Base-by-base conservation (phyloP, 805 yeast genomes). In the Cyberlindnera sargentensis region DNA sequence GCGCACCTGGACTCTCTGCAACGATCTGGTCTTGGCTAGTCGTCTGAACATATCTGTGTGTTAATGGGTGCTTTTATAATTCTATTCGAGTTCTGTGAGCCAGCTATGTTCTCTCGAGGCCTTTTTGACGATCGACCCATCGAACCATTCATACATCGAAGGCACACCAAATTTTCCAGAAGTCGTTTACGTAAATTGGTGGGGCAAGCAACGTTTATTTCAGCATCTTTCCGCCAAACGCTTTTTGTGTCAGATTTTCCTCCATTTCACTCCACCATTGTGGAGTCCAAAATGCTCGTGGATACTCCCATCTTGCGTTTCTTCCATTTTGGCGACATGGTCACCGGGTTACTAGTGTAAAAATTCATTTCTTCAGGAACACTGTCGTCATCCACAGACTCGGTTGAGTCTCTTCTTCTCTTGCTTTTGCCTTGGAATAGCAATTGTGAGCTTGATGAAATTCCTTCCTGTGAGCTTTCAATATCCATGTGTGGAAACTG, bases 271-370 rank as follows among this genome's bases (percentile, higher is more conserved):
- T 34, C 36, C 24, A n/a, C 36, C 27, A 8, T 29, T 28, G 39
- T 15, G 8, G 41, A 11, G 6, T 33, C 28, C 8, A 33, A 15
- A 11, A 34, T 24, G 34, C 5, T 8, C 7, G 30, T 37, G 10
- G 51, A 40, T 3, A 44, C 36, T 40, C 45, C 42, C 4, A 46
- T 44, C 34, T 47, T 50, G 26, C 50, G 40, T 39, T 36, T 42
- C 24, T 48, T 47, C 38, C 38, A 36, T 42, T 48, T 45, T 30
- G 48, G 47, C 6, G 36, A 42, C 6, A 39, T 24, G 8, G 34
- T 31, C 28, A 51, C 46, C 8, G 55, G 57, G 34, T 53, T 52
- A 15, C 52, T 47, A 2, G 52, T 40, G 42, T 34, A 40, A 39
- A 31, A 42, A 4, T 39, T 43, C 3, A 39, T 30, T 3, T 6